Evolutionary conservation across 352 stramenopile genomes (phyloP), one percentile per base, ranked within the genome.

Genomic region (Globisporangium acanthophoron): DNA sequence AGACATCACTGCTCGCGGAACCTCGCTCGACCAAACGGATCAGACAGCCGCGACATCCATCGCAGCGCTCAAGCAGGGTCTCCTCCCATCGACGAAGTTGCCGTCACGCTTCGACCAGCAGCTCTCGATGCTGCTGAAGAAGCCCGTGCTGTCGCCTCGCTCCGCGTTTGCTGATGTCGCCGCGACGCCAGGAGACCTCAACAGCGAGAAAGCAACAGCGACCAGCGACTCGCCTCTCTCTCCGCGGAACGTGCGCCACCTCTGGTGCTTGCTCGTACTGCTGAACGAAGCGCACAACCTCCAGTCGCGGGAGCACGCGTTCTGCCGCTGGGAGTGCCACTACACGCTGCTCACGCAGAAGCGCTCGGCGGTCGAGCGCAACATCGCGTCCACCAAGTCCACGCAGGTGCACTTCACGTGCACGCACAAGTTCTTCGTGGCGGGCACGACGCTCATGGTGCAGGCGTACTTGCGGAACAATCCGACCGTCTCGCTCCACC

Each of bases 251-350:
- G 63, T 59, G 16, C 61, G 53, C 2, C 70, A 54, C 43, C 58
- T 90, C 31, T 90, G 80, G 80, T 81, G 69, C 1, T 50, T 90
- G 9, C 55, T 77, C 7, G 44, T 90, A 6, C 65, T 78, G 44
- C 59, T 90, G 5, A 87, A 84, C 57, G 76, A 88, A 51, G 74
- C 73, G 9, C 76, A 90, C 56, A 70, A 87, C 59, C 55, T 90
- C 48, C 66, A 83, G 18, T 83, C 74, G 7, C 70, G 76, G 20
- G 70, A 88, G 52, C 76, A 71, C 4, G 64, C 76, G 1, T 87
- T 74, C 29, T 79, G 76, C 66, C 74, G 78, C 21, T 90, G 80
- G 80, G 80, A 88, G 33, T 90, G 80, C 49, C 77, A 84, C 54
- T 90, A 90, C 61, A 64, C 73, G n/a, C 56, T 88, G 1, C 66